Evolutionary conservation across 805 yeast genomes (phyloP).

Genomic region (Metschnikowia amazonensis): DNA sequence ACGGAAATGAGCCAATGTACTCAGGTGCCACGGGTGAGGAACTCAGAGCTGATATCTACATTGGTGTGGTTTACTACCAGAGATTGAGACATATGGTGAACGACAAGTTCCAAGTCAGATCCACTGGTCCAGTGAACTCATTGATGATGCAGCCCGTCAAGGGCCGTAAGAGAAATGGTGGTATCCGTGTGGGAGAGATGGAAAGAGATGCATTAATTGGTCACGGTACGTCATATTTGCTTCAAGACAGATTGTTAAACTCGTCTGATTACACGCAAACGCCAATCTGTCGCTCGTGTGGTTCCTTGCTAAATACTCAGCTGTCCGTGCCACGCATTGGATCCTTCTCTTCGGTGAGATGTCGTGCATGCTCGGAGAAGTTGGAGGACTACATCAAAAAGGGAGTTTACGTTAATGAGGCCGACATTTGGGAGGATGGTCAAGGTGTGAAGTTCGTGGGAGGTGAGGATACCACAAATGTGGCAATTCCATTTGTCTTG

Average conservation of each 20-base stretch:
- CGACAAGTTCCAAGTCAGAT: conserved; percentile 98
- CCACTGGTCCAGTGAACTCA: conserved; percentile 96
- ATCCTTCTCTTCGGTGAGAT: conserved; percentile 67
- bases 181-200: conserved; percentile 99
- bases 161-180: conserved; percentile 98
- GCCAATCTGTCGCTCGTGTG: conserved; percentile 86
- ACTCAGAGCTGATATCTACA: conserved; percentile 89
- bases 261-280: conserved; percentile 95
- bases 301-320: conserved; percentile 86
- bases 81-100: conserved; percentile 99
- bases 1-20: conserved; percentile 98
- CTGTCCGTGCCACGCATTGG: conserved; percentile 90
- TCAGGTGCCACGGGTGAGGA: conserved; percentile 99
- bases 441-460: conserved; percentile 89
- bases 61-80: conserved; percentile 97
- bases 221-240: conserved; percentile 92
- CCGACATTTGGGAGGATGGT: conserved; percentile 95
- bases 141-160: conserved; percentile 99
- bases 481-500: conserved; percentile 94
- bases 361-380: conserved; percentile 85
- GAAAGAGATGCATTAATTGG: conserved; percentile 99
- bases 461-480: conserved; percentile 90
- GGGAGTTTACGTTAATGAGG: conserved; percentile 53
- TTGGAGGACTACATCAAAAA: conserved; percentile 52
- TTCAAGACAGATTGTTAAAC: conserved; percentile 92